Evolutionary conservation across 139 green algal species (phyloP).

Genomic region (Micromonas pusilla): DNA sequence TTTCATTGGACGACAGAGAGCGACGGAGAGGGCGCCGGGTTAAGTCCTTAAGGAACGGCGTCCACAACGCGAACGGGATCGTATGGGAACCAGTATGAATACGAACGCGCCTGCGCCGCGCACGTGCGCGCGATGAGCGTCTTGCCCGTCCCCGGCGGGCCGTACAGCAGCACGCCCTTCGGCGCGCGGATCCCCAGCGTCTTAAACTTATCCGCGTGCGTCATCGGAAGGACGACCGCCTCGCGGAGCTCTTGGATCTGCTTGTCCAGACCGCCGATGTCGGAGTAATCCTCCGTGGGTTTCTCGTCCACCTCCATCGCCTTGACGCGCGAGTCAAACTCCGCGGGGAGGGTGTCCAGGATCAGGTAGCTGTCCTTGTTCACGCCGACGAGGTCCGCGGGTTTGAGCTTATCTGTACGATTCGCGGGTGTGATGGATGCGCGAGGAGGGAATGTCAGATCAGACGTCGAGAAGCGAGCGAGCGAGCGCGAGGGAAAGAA

Average conservation of each 20-base stretch:
- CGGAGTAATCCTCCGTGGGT: conserved; percentile 96
- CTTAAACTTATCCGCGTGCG: conserved; percentile 88
- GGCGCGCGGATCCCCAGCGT: conserved; percentile 89
- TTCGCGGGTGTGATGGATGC: not conserved
- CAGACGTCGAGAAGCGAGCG: too few species aligned
- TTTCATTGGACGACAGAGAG: too few species aligned
- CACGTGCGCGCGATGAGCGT: conserved; percentile 88
- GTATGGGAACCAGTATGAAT: not conserved
- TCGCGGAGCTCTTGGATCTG: conserved; percentile 83
- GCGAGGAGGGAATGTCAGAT: too few species aligned
- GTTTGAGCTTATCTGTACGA: conserved; percentile 60
- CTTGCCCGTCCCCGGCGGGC: conserved; percentile 89
- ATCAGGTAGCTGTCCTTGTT: conserved; percentile 99
- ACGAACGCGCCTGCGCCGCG: conserved; percentile 53
- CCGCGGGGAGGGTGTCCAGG: conserved; percentile 90
- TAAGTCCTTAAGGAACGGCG: too few species aligned
- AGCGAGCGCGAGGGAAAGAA: too few species aligned
- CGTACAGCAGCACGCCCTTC: conserved; percentile 90
- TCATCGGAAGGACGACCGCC: conserved; percentile 96
- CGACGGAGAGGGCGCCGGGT: too few species aligned
- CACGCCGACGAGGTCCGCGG: conserved; percentile 91
- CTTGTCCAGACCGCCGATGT: conserved; percentile 95
- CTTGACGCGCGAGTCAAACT: conserved; percentile 97
- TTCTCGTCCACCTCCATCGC: conserved; percentile 98
- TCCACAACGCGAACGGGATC: too few species aligned